These are phyloP conservation scores for Calonectria crousiana DNA, from an alignment of 2,329 filamentous ascomycete species.

Conservation along the genomic window DNA sequence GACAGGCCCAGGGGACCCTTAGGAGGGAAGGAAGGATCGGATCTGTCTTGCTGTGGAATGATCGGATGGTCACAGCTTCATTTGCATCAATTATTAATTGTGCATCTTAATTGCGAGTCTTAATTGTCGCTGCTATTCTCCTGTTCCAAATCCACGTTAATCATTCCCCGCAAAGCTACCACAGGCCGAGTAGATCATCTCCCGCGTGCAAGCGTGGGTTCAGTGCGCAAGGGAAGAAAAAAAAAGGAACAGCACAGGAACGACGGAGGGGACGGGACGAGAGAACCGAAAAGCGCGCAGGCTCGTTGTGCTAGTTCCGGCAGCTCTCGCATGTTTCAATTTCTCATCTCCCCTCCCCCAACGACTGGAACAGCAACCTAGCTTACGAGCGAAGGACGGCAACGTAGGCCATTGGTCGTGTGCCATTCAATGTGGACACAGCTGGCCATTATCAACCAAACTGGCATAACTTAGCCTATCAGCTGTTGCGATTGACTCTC, in stretches of 20 bases:
- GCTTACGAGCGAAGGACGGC: neutral
- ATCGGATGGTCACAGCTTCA: constrained; percentile 1
- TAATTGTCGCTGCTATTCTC: neutral
- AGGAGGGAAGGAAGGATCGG: neutral
- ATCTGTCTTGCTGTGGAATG: neutral
- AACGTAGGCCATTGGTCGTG: neutral
- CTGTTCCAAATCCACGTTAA: neutral
- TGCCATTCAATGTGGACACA: neutral
- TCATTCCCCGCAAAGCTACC: neutral
- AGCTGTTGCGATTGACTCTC: neutral
- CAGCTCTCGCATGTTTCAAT: neutral
- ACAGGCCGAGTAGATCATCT: neutral
- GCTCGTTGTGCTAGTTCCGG: neutral
- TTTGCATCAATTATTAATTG: neutral
- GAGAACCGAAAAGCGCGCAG: neutral
- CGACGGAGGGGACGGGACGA: neutral
- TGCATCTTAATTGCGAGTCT: neutral
- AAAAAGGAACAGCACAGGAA: neutral
- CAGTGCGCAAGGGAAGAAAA: neutral
- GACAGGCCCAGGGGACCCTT: neutral
- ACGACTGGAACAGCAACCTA: neutral
- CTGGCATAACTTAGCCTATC: neutral
- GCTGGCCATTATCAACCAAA: neutral
- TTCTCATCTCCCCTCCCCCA: neutral
- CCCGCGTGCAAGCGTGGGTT: neutral